These are phyloP conservation scores for Tricholoma sp. DNA, from an alignment of 768 basidiomycete species.

Conservation along the genomic window DNA sequence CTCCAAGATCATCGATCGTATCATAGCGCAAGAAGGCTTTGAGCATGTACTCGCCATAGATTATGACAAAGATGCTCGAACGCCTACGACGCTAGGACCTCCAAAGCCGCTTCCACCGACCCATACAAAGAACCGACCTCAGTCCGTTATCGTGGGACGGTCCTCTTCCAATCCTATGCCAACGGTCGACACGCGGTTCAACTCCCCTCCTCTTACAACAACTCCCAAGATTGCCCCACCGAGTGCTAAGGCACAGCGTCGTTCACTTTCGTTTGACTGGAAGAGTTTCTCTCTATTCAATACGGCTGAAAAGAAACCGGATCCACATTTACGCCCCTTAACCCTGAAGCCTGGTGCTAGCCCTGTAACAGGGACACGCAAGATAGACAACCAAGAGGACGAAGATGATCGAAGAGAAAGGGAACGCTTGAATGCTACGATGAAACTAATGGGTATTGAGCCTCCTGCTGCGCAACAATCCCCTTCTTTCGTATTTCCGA, in stretches of 20 bases:
- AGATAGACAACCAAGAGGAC: constrained; percentile 85
- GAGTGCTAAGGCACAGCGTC: constrained; percentile 48
- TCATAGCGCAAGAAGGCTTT: constrained; percentile 94
- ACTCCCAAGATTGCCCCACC: constrained; percentile 18
- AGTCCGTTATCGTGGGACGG: constrained; percentile 52
- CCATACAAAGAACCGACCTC: constrained; percentile 50
- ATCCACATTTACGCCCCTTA: constrained; percentile 60
- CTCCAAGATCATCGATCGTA: constrained; percentile 96
- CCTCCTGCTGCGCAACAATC: constrained; percentile 43
- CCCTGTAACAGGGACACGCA: constrained; percentile 59
- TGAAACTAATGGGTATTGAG: constrained; percentile 93
- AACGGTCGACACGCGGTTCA: constrained; percentile 18
- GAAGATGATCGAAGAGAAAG: constrained; percentile 88
- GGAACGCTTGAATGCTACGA: constrained; percentile 82
- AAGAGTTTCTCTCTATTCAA: constrained; percentile 70
- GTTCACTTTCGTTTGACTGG: constrained; percentile 86
- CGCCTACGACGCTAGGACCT: constrained; percentile 33
- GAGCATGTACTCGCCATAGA: constrained; percentile 95
- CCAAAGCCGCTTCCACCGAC: constrained; percentile 24
- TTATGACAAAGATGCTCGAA: constrained; percentile 52
- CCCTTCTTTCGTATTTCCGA: constrained; percentile 20
- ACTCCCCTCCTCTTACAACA: constrained; percentile 17
- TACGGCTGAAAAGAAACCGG: constrained; percentile 57
- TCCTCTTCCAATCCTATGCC: constrained; percentile 31
- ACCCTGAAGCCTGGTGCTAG: constrained; percentile 64